Conservation (phyloP, 495 filamentous ascomycete species). For the Hypoxylon fuscum region DNA sequence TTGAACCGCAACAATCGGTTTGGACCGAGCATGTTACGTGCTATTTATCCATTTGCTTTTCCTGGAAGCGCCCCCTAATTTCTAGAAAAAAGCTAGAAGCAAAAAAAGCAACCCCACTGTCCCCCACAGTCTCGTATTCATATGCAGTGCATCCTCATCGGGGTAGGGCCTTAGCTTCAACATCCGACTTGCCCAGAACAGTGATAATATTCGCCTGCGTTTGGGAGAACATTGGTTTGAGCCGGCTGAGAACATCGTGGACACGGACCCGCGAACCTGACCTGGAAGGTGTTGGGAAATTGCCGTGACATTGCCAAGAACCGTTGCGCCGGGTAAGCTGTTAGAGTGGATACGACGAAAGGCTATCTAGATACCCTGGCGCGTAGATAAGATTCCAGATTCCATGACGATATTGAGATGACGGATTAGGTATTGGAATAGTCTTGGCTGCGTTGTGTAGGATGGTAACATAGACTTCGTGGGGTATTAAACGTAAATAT, state of each 20-base stretch:
- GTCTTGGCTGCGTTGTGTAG: too few relatives aligned
- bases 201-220: background rate
- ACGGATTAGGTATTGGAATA: background rate
- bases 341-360: background rate
- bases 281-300: constrained; percentile 28
- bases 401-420: background rate
- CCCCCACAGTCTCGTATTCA: constrained; percentile 28
- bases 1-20: too few relatives aligned
- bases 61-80: constrained; percentile 11
- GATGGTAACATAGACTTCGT: too few relatives aligned
- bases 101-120: background rate
- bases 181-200: constrained; percentile 14
- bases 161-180: background rate
- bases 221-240: too few relatives aligned
- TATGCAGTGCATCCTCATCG: constrained; percentile 4
- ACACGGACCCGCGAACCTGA: constrained; percentile 20
- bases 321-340: constrained; percentile 15
- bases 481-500: too few relatives aligned
- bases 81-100: constrained; percentile 1
- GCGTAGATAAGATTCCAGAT: background rate
- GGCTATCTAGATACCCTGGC: background rate
- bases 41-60: constrained; percentile 1
- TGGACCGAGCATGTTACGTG: background rate
- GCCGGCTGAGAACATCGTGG: constrained; percentile 7
- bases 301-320: constrained; percentile 31